These are phyloP conservation scores for Tuber brumale DNA, from an alignment of 495 filamentous ascomycete genomes.

Conservation along the genomic window DNA sequence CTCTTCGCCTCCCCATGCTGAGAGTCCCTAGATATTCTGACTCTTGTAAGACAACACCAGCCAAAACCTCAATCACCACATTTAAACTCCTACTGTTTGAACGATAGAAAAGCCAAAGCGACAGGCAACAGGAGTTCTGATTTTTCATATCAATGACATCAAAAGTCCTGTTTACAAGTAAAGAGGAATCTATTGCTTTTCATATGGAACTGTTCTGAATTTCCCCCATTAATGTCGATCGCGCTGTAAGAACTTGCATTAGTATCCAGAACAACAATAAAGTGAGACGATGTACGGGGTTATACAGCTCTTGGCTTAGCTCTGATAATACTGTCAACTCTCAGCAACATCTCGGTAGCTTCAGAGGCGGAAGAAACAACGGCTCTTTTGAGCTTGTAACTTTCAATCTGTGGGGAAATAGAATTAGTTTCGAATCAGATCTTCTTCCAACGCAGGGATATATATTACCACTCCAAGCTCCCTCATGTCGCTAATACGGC, in stretches of 20 bases:
- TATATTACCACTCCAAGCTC: slow-evolving; percentile 68
- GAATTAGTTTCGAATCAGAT: slow-evolving; percentile 10
- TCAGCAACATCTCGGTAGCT: slow-evolving; percentile 72
- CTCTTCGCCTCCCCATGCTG: not conserved
- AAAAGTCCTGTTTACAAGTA: slow-evolving; percentile 7
- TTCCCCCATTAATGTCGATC: slow-evolving; percentile 28
- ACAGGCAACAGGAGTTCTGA: not conserved
- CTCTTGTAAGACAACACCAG: not conserved
- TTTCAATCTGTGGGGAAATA: slow-evolving; percentile 57
- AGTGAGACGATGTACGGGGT: not conserved
- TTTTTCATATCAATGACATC: not conserved
- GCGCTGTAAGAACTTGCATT: slow-evolving; percentile 24
- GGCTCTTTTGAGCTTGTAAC: slow-evolving; percentile 95
- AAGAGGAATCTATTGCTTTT: slow-evolving; percentile 37
- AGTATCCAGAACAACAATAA: slow-evolving; percentile 6
- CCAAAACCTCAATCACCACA: not conserved
- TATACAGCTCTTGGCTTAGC: slow-evolving; percentile 41
- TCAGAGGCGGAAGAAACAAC: slow-evolving; percentile 93
- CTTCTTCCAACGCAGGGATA: not conserved
- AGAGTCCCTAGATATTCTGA: not conserved
- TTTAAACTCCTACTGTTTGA: not conserved
- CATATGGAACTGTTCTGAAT: slow-evolving; percentile 12
- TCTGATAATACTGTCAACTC: slow-evolving; percentile 41
- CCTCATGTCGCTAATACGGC: slow-evolving; percentile 92
- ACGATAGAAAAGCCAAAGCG: not conserved